These are phyloP conservation scores for Leccinum subtestaceum DNA, from an alignment of 768 basidiomycete genomes.

Conservation along the genomic window DNA sequence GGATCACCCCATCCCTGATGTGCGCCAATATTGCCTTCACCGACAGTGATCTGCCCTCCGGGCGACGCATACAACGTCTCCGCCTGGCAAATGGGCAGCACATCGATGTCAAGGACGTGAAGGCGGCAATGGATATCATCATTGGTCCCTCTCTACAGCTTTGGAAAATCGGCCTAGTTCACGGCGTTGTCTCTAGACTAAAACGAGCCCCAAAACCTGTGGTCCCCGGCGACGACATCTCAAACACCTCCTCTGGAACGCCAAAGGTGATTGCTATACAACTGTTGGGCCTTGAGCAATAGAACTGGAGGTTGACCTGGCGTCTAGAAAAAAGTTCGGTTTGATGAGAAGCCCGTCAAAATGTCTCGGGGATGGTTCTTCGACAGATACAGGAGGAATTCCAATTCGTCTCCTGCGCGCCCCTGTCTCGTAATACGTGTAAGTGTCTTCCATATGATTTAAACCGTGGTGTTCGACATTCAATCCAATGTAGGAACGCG, in stretches of 20 bases:
- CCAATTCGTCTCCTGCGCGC: conserved; percentile 17
- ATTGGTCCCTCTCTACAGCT: conserved; percentile 23
- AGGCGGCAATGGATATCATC: conserved; percentile 17
- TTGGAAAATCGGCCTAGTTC: conserved; percentile 18
- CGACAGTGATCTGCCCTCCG: conserved; percentile 5
- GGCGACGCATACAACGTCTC: conserved; percentile 6
- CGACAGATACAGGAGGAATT: conserved; percentile 12
- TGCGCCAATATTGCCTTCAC: conserved; percentile 2
- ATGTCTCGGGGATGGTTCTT: conserved; percentile 23
- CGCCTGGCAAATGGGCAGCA: conserved; percentile 11
- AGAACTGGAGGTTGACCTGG: conserved; percentile 1
- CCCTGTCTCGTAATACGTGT: conserved; percentile 31
- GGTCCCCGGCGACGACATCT: conserved; percentile 4
- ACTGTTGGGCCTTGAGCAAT: background rate
- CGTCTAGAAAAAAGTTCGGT: conserved; percentile 25
- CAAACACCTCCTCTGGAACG: conserved; percentile 5
- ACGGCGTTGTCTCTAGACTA: conserved; percentile 1
- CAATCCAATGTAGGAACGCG: conserved; percentile 16
- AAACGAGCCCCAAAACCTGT: conserved; percentile 11
- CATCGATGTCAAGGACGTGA: conserved; percentile 16
- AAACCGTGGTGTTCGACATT: background rate
- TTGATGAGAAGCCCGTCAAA: conserved; percentile 24
- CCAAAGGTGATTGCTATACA: conserved; percentile 17
- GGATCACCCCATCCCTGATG: conserved; percentile 10
- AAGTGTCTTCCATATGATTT: background rate